A percentile compares a stretch with the other conserved stretches of the same genome.
phyloP scores from a whole-genome alignment of 331 rosid genomes.

The Rhamnella rubrinervis region DNA sequence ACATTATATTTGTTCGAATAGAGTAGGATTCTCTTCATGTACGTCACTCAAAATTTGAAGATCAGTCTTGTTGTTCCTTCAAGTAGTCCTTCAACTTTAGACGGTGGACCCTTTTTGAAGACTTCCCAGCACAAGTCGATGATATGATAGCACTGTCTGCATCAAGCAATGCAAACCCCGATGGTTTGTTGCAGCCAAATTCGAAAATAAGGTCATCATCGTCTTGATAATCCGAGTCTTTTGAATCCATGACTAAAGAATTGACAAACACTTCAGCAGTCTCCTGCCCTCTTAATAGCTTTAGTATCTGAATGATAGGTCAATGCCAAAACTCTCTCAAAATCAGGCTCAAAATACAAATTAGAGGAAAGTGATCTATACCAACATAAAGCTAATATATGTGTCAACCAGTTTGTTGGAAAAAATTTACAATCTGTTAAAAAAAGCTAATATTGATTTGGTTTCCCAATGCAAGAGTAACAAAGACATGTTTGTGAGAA shows the following conservation, averaged over 20 bases:
- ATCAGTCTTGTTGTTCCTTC: background rate
- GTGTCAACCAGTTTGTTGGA: too few species aligned
- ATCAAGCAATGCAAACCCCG: background rate
- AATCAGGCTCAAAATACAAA: too few species aligned
- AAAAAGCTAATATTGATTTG: too few species aligned
- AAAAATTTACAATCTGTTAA: background rate
- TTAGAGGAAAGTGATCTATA: too few species aligned
- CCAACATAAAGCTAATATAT: too few species aligned
- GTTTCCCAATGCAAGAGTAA: too few species aligned
- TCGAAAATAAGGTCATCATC: slow-evolving; percentile 1
- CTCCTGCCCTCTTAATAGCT: slow-evolving; percentile 18
- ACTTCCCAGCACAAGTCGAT: background rate
- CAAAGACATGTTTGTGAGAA: too few species aligned
- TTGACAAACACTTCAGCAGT: background rate
- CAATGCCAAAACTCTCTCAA: too few species aligned
- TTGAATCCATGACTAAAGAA: background rate
- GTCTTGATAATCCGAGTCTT: background rate
- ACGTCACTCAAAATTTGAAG: too few species aligned
- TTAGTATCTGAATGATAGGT: slow-evolving; percentile 13
- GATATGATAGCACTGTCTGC: background rate
- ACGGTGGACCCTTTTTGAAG: slow-evolving; percentile 3
- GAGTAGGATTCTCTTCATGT: too few species aligned
- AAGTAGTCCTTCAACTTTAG: slow-evolving; percentile 17
- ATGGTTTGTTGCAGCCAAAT: background rate
- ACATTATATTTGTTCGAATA: too few species aligned